Percentiles rank a stretch among this genome's conserved stretches.
phyloP scores from a whole-genome alignment of 345 rosid genomes.

The Isatis tinctoria region DNA sequence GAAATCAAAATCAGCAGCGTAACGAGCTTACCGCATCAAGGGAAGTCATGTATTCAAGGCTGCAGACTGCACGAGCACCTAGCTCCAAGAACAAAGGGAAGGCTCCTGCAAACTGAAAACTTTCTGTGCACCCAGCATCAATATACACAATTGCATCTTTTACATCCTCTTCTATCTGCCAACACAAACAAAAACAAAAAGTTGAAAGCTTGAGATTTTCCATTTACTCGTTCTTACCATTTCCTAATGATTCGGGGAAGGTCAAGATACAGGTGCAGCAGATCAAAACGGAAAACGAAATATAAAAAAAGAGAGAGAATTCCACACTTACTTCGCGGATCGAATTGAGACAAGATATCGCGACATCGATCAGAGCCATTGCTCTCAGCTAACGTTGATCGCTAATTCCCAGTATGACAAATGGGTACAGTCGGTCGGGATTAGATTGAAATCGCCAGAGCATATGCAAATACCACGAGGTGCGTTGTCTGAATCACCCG shows the following conservation, averaged over 20 bases:
- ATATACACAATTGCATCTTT: constrained; percentile 66
- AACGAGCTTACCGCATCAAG: constrained; percentile 62
- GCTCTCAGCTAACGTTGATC: constrained; percentile 11
- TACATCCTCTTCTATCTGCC: constrained; percentile 66
- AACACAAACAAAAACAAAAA: neutral
- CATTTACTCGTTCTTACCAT: neutral
- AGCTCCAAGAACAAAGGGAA: constrained; percentile 66
- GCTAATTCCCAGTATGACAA: neutral
- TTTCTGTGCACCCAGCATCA: constrained; percentile 93
- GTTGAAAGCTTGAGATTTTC: neutral
- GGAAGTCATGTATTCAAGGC: constrained; percentile 76
- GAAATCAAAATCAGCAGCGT: neutral
- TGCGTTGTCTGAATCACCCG: neutral
- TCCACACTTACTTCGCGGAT: constrained; percentile 54
- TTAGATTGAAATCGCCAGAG: neutral
- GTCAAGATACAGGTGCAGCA: no score
- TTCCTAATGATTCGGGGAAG: neutral
- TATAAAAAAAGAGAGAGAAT: neutral
- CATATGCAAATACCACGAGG: neutral
- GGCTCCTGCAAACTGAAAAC: constrained; percentile 85
- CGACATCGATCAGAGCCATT: constrained; percentile 71
- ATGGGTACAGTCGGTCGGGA: neutral
- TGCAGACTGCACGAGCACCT: constrained; percentile 73
- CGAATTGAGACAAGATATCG: constrained; percentile 74
- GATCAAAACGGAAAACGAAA: no score